Conservation (phyloP, 1,284 basidiomycete genomes). For the Lentinula novae-zelandiae region DNA sequence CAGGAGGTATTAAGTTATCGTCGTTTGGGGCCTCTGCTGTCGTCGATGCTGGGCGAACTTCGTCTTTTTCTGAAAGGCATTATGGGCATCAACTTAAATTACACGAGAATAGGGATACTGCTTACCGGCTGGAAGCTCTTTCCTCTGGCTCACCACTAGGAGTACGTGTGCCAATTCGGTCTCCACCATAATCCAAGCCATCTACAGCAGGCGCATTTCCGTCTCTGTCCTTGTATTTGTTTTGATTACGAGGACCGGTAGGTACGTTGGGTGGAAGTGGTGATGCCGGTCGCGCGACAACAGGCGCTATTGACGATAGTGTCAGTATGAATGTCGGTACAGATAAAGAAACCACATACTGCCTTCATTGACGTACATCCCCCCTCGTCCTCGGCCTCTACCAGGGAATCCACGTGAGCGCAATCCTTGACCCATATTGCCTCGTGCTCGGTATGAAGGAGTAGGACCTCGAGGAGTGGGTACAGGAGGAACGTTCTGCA, state of each 20-base stretch:
- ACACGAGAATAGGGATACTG: background rate
- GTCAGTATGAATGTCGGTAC: background rate
- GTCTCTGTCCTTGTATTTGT: constrained; percentile 84
- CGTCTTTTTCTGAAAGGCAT: constrained; percentile 48
- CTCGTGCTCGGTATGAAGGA: constrained; percentile 55
- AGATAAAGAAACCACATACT: constrained; percentile 27
- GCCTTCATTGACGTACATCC: constrained; percentile 34
- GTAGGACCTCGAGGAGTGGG: constrained; percentile 30
- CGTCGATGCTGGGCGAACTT: constrained; percentile 58
- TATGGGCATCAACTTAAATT: constrained; percentile 1
- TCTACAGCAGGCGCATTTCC: constrained; percentile 76
- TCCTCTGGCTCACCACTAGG: constrained; percentile 59
- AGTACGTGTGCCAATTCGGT: constrained; percentile 34
- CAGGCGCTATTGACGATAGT: constrained; percentile 27
- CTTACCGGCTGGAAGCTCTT: constrained; percentile 46
- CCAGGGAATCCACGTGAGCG: constrained; percentile 27
- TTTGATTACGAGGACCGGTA: constrained; percentile 80
- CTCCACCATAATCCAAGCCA: constrained; percentile 79
- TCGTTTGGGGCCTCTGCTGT: constrained; percentile 56
- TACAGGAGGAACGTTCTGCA: constrained; percentile 35
- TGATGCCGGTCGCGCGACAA: constrained; percentile 68
- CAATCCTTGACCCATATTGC: constrained; percentile 28
- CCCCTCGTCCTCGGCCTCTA: constrained; percentile 43
- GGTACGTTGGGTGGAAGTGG: constrained; percentile 80
- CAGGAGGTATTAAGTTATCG: constrained; percentile 36